Percentiles rank a stretch among this genome's conserved stretches.
These are phyloP conservation scores for Exophiala sp. DNA, from an alignment of 2,329 filamentous ascomycete genomes.

Conservation along the genomic window DNA sequence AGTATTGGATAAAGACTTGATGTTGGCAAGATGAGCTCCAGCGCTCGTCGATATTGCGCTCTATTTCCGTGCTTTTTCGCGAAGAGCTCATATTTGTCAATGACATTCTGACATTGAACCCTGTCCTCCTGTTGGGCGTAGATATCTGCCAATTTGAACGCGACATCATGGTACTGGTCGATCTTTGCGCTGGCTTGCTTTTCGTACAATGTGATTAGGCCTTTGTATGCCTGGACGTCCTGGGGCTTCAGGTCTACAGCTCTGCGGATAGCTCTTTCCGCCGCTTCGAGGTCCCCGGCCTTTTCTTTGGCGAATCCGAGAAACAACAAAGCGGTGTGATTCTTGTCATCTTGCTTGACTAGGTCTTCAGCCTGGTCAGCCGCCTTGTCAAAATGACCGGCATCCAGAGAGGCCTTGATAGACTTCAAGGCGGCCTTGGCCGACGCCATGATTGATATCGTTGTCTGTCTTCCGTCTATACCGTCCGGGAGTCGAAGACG, in stretches of 20 bases:
- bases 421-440: conserved; percentile 76
- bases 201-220: conserved; percentile 80
- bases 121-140: conserved; percentile 64
- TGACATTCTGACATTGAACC: conserved; percentile 57
- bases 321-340: conserved; percentile 85
- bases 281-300: conserved; percentile 64
- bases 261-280: conserved; percentile 70
- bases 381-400: conserved; percentile 74
- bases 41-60: conserved; percentile 69
- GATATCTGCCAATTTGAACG: conserved; percentile 69
- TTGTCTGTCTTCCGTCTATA: too few relatives aligned
- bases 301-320: conserved; percentile 82
- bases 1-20: conserved; percentile 77
- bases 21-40: conserved; percentile 73
- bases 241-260: conserved; percentile 69
- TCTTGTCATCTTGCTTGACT: conserved; percentile 68
- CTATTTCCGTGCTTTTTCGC: conserved; percentile 69
- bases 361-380: conserved; percentile 65
- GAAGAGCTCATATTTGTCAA: conserved; percentile 77
- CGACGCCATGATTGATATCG: conserved; percentile 34
- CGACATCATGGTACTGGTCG: conserved; percentile 69
- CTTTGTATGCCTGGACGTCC: conserved; percentile 87
- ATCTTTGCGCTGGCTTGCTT: conserved; percentile 68
- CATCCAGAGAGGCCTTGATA: conserved; percentile 72
- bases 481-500: too few relatives aligned